phyloP scores from a whole-genome alignment of 2,329 filamentous ascomycete species.

The Reticulascus tulasneorum region DNA sequence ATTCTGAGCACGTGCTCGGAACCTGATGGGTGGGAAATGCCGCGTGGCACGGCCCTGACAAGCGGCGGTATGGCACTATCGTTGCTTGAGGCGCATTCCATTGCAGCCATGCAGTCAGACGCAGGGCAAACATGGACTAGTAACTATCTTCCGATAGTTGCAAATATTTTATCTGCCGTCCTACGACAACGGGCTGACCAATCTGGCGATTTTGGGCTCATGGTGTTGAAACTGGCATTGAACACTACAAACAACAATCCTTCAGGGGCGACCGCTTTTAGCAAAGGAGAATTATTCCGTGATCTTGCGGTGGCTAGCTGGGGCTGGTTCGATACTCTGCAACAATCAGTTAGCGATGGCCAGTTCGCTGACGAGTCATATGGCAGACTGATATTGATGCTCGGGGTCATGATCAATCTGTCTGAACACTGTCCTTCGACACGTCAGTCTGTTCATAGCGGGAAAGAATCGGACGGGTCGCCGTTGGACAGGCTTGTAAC shows the following conservation, averaged over 20 bases:
- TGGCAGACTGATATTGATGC: conserved; percentile 70
- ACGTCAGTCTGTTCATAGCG: conserved; percentile 33
- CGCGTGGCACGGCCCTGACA: conserved; percentile 7
- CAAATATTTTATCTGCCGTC: conserved; percentile 39
- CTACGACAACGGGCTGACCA: conserved; percentile 28
- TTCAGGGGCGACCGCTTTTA: conserved; percentile 64
- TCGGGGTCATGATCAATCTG: conserved; percentile 85
- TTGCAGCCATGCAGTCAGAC: conserved; percentile 41
- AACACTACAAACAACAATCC: conserved; percentile 83
- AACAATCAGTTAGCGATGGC: conserved; percentile 43
- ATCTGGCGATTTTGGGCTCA: conserved; percentile 36
- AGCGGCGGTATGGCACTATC: conserved; percentile 29
- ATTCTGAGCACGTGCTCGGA: conserved; percentile 13
- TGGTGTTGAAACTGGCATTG: conserved; percentile 68
- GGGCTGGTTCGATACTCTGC: conserved; percentile 43
- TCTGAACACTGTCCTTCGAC: conserved; percentile 70
- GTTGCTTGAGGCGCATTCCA: conserved; percentile 51
- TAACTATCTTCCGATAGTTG: conserved; percentile 48
- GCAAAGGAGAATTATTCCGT: conserved; percentile 52
- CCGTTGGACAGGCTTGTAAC: conserved; percentile 57
- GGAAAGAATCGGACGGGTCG: conserved; percentile 31
- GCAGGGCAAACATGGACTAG: conserved; percentile 35
- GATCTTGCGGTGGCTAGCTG: conserved; percentile 47
- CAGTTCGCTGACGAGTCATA: conserved; percentile 49
- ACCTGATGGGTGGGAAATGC: conserved; percentile 9